Conservation (phyloP, 306 rosid species). For the Casuarina equisetifolia region DNA sequence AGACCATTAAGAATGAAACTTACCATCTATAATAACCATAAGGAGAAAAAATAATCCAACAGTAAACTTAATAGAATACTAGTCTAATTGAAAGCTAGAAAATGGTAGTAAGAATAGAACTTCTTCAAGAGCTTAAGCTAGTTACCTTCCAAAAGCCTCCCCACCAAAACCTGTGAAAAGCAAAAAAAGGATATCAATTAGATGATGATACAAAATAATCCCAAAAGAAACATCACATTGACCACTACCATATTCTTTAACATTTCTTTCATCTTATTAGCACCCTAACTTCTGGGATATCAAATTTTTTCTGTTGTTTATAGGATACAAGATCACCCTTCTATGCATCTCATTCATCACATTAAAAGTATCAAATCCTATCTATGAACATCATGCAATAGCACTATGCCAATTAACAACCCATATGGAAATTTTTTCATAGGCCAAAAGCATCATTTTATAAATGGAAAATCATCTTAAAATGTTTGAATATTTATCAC, state of each 20-base stretch:
- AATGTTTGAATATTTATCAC: too few relatives aligned
- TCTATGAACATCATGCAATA: neutral
- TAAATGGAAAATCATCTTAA: too few relatives aligned
- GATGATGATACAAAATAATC: conserved; percentile 19
- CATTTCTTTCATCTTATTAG: neutral
- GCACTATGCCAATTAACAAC: neutral
- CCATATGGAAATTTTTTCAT: neutral
- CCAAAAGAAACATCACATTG: neutral
- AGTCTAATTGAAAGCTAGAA: neutral
- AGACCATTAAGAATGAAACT: too few relatives aligned
- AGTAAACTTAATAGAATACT: too few relatives aligned
- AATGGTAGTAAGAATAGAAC: neutral
- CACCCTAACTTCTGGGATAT: neutral
- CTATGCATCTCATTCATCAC: neutral
- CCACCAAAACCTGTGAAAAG: conserved; percentile 76
- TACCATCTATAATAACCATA: too few relatives aligned
- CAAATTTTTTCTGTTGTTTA: neutral
- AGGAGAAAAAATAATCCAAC: too few relatives aligned
- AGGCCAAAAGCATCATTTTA: too few relatives aligned
- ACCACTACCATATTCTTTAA: neutral
- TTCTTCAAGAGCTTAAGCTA: neutral
- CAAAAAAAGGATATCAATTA: conserved; percentile 27
- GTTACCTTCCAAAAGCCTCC: conserved; percentile 97
- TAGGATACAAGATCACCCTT: neutral
- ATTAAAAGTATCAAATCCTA: neutral